A percentile compares a stretch with the other conserved stretches of the same genome.
Conservation (phyloP, 768 basidiomycete species). For the Ephemerocybe angulata region DNA sequence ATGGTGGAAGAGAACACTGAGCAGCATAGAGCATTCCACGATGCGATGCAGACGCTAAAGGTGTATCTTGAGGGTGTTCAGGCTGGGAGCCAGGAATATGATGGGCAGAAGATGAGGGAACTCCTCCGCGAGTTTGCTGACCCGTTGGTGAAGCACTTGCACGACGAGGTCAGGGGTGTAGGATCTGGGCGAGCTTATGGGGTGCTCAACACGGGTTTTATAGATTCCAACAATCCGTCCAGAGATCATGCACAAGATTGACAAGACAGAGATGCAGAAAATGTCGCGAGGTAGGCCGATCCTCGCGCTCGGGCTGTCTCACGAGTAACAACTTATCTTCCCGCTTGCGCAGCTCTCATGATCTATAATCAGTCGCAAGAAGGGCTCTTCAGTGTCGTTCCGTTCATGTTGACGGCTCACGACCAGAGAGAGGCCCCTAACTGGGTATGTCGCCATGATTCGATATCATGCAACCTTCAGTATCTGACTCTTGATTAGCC, state of each 20-base stretch:
- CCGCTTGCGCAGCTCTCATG: neutral
- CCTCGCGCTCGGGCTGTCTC: neutral
- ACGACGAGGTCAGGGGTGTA: conserved; percentile 21
- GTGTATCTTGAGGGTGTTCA: conserved; percentile 18
- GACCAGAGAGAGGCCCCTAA: conserved; percentile 15
- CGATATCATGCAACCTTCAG: neutral
- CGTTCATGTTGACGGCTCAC: conserved; percentile 20
- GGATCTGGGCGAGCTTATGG: neutral
- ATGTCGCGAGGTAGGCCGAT: conserved; percentile 8
- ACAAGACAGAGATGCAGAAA: conserved; percentile 11
- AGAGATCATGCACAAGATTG: conserved; percentile 13
- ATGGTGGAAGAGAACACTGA: conserved; percentile 21
- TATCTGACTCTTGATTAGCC: conserved; percentile 7
- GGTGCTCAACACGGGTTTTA: neutral
- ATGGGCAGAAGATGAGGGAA: conserved; percentile 15
- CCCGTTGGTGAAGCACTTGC: conserved; percentile 20
- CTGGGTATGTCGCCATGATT: conserved; percentile 16
- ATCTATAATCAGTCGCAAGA: conserved; percentile 13
- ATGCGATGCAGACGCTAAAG: conserved; percentile 17
- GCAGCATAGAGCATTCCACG: conserved; percentile 21
- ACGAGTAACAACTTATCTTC: neutral
- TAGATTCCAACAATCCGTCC: conserved; percentile 21
- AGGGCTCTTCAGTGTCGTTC: conserved; percentile 14
- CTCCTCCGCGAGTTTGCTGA: conserved; percentile 21
- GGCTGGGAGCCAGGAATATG: conserved; percentile 10